Conservation (phyloP, 345 rosid species). For the Brassica napus region DNA sequence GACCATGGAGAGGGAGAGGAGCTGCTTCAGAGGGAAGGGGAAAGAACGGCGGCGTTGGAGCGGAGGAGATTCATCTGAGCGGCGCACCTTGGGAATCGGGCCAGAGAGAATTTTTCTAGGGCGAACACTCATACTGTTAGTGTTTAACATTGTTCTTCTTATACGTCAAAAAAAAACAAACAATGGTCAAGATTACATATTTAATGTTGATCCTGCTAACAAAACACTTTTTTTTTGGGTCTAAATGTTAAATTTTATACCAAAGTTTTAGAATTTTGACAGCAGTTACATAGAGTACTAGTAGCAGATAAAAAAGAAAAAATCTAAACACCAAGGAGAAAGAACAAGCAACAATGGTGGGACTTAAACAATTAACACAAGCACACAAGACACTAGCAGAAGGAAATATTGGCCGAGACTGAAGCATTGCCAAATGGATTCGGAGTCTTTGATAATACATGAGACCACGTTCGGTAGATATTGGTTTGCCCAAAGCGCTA, state of each 20-base stretch:
- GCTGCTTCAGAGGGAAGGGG: too few relatives aligned
- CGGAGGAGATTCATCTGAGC: too few relatives aligned
- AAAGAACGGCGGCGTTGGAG: too few relatives aligned
- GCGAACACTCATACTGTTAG: too few relatives aligned
- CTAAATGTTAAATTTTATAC: neutral
- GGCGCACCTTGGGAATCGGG: too few relatives aligned
- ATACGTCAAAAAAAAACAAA: too few relatives aligned
- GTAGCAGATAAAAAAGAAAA: neutral
- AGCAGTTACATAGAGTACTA: neutral
- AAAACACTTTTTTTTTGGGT: neutral
- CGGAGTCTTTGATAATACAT: neutral
- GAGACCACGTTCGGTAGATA: neutral
- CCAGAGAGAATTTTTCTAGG: too few relatives aligned
- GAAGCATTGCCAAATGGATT: neutral
- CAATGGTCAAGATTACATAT: too few relatives aligned
- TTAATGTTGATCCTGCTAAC: too few relatives aligned
- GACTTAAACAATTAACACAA: neutral
- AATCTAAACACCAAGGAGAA: neutral
- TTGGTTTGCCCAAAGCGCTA: neutral
- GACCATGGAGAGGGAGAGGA: too few relatives aligned
- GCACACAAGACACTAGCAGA: neutral
- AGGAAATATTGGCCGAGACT: neutral
- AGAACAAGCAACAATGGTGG: neutral
- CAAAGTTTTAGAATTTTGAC: neutral
- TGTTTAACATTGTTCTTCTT: too few relatives aligned